Percentiles rank a stretch among this genome's conserved stretches.
These are phyloP conservation scores for Metschnikowia cerradonensis DNA, from an alignment of 805 yeast genomes.

Conservation along the genomic window DNA sequence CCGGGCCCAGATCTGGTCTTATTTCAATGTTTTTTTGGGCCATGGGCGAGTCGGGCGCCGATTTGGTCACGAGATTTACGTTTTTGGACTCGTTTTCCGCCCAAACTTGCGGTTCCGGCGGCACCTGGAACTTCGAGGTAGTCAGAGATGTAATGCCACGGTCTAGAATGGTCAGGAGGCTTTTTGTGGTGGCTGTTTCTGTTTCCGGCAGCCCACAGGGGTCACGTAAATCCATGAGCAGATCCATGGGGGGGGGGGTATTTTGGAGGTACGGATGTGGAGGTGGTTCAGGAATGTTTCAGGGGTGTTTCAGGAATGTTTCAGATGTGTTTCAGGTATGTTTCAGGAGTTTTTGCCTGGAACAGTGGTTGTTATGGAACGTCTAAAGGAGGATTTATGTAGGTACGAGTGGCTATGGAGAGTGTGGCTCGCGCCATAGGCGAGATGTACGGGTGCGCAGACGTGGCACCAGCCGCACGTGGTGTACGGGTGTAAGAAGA, in stretches of 20 bases:
- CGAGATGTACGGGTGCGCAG: neutral
- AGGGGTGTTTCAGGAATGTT: too few species aligned
- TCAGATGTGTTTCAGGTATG: too few species aligned
- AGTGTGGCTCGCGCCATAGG: neutral
- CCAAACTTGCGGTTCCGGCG: conserved; percentile 1
- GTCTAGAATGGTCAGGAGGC: conserved; percentile 5
- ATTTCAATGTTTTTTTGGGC: neutral
- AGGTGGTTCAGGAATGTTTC: too few species aligned
- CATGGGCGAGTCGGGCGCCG: neutral
- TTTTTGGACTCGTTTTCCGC: conserved; percentile 1
- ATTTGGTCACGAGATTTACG: conserved; percentile 1
- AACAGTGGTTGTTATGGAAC: too few species aligned
- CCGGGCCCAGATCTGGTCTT: neutral
- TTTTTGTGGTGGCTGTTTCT: conserved; percentile 2
- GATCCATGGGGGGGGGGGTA: too few species aligned
- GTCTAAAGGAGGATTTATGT: too few species aligned
- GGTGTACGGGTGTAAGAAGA: neutral
- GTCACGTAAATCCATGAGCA: conserved; percentile 12
- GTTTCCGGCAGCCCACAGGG: conserved; percentile 11
- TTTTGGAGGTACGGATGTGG: neutral
- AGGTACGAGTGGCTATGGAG: too few species aligned
- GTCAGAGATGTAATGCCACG: conserved; percentile 1
- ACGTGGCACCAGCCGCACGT: neutral
- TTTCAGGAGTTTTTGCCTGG: too few species aligned
- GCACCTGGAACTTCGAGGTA: neutral